phyloP scores from a whole-genome alignment of 176 grass and related monocot genomes.

The Aegilops longissima region DNA sequence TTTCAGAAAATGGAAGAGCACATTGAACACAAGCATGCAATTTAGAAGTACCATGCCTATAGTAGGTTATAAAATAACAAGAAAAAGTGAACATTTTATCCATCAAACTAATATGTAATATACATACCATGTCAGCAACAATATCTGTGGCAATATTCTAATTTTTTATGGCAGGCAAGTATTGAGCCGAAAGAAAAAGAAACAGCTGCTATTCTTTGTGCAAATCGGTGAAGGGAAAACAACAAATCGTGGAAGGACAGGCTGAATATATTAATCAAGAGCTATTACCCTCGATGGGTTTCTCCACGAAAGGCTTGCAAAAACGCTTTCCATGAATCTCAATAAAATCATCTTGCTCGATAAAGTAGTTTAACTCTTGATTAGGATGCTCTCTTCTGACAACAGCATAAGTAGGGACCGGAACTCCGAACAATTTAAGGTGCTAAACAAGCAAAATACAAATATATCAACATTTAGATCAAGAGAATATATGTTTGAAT shows the following conservation, averaged over 20 bases:
- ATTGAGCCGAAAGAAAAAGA: not conserved
- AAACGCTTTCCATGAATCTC: conserved; percentile 85
- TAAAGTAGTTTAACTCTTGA: conserved; percentile 88
- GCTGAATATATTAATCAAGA: conserved; percentile 19
- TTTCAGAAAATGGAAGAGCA: too few species aligned
- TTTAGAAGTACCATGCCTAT: too few species aligned
- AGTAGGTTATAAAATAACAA: too few species aligned
- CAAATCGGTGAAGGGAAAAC: conserved; percentile 3
- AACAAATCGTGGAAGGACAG: conserved; percentile 15
- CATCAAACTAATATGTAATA: too few species aligned
- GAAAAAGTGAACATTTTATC: too few species aligned
- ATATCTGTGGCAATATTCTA: not conserved
- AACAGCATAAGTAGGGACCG: conserved; percentile 86
- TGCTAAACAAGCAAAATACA: conserved; percentile 49
- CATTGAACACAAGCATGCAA: too few species aligned
- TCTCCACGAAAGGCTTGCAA: conserved; percentile 95
- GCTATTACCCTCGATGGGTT: conserved; percentile 86
- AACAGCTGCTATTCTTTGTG: not conserved
- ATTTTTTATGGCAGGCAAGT: not conserved
- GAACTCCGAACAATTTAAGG: conserved; percentile 75
- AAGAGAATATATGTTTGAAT: conserved; percentile 12
- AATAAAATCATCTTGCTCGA: conserved; percentile 93
- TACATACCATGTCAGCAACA: too few species aligned
- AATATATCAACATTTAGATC: conserved; percentile 23
- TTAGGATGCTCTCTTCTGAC: conserved; percentile 78